Evolutionary conservation across 2,329 filamentous ascomycete genomes (phyloP).

Genomic region (Fusarium sp.): DNA sequence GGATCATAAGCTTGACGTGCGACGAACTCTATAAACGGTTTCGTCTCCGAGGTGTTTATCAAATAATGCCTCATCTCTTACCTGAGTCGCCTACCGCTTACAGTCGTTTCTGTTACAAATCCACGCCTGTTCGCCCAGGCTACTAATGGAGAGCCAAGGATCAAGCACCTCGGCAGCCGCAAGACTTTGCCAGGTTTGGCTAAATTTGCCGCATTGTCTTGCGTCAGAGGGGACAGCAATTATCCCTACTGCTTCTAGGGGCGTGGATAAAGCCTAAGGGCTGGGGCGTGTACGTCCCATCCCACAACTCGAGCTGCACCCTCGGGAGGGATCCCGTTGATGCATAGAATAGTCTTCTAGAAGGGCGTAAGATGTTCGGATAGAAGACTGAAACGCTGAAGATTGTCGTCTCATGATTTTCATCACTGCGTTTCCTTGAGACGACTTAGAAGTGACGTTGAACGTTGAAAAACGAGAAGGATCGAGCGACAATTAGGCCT

Average conservation of each 20-base stretch:
- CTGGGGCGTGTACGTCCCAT: not conserved
- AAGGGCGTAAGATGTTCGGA: not conserved
- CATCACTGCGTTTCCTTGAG: not conserved
- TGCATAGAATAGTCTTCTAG: not conserved
- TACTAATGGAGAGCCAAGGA: not conserved
- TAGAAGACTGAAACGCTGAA: not conserved
- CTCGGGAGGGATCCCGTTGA: not conserved
- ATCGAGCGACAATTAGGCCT: no score
- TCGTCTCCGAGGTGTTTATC: not conserved
- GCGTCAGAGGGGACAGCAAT: not conserved
- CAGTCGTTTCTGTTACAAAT: conserved; percentile 4
- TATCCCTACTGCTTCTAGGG: not conserved
- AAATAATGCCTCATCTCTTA: conserved; percentile 1
- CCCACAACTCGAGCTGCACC: not conserved
- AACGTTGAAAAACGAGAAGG: not conserved
- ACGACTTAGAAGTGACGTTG: not conserved
- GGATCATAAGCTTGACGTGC: not conserved
- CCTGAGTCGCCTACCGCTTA: not conserved
- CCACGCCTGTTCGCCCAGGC: not conserved
- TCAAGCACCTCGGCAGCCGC: not conserved
- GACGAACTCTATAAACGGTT: not conserved
- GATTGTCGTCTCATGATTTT: not conserved
- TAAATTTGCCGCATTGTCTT: not conserved
- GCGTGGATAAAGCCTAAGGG: not conserved
- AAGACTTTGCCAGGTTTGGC: not conserved